Base-by-base conservation (phyloP, 2,329 filamentous ascomycete genomes). In the Paecilomyces fulvus region DNA sequence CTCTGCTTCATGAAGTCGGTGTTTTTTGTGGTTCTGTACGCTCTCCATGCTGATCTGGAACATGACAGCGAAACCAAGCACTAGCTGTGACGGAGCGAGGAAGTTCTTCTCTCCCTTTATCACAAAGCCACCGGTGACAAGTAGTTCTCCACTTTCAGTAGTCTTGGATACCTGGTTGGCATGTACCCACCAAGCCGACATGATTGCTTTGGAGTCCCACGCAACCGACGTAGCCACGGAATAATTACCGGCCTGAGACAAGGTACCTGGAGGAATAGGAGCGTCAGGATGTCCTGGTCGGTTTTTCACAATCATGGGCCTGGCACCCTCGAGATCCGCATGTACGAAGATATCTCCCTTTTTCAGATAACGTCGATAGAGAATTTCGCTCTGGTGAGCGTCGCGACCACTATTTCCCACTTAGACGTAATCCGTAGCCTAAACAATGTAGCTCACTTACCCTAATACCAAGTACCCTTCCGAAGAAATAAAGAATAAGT, bases 181-280 rank as follows among this genome's bases (percentile, higher is more conserved):
- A 59, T 87, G 85, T 0, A 95, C 92, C 94, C 94, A 99, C 87
- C 90, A 99, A 8, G 92, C 92, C 17, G 89, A 87, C 89, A 97
- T 95, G 14, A 90, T 84, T 8, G 92, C 92, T 72, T 99, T 99
- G 1, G 89, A 92, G 59, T 97, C 94, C 94, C 94, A 99, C 0
- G 92, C 94, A 56, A 80, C 87, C 1, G 91, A 96, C 8, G 89
- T 88, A 60, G 89, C 90, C 4, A 99, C 88, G 0, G 88, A 86
- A 30, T 96, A 75, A 49, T 86, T 87, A 0, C 94, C 94, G 3
- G 94, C 94, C 74, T 99, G 94, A 0, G 90, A 88, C 2, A 99
- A 75, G 0, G 94, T 97, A 1, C 90, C 89, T 0, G 94, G 94
- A 2, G 94, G 90, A 25, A 99, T 92, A 0, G 92, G 91, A 0